Evolutionary conservation across 345 rosid genomes (phyloP).

Genomic region (Jatropha curcas): DNA sequence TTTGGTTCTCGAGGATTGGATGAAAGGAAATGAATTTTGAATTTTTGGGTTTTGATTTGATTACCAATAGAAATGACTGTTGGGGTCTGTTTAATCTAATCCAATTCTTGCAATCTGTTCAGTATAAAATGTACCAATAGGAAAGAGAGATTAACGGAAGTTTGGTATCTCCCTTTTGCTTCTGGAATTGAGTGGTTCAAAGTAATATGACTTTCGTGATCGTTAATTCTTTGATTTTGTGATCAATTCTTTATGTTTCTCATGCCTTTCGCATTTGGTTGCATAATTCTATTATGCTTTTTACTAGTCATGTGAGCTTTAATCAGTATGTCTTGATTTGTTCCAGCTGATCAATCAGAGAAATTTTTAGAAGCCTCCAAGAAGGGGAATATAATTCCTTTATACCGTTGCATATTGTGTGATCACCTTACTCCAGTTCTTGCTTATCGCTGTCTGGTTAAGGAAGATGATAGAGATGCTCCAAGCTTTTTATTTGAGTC

Average conservation of each 20-base stretch:
- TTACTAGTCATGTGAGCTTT: background rate
- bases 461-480: conserved; percentile 94
- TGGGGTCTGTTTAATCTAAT: background rate
- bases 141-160: background rate
- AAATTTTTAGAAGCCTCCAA: conserved; percentile 70
- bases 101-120: background rate
- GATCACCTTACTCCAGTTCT: conserved; percentile 93
- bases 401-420: conserved; percentile 68
- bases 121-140: background rate
- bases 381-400: conserved; percentile 77
- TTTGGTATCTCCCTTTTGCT: background rate
- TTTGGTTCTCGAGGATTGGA: background rate
- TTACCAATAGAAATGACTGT: background rate
- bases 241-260: too few relatives aligned
- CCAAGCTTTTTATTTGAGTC: conserved; percentile 94
- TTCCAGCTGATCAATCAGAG: conserved; percentile 50
- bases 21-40: background rate
- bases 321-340: conserved; percentile 3
- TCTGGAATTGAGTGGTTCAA: background rate
- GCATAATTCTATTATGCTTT: background rate
- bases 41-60: background rate
- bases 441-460: conserved; percentile 85
- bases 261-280: background rate
- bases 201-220: background rate
- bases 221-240: background rate